These are phyloP conservation scores for Quercus ilex DNA, from an alignment of 306 rosid genomes.

Conservation along the genomic window DNA sequence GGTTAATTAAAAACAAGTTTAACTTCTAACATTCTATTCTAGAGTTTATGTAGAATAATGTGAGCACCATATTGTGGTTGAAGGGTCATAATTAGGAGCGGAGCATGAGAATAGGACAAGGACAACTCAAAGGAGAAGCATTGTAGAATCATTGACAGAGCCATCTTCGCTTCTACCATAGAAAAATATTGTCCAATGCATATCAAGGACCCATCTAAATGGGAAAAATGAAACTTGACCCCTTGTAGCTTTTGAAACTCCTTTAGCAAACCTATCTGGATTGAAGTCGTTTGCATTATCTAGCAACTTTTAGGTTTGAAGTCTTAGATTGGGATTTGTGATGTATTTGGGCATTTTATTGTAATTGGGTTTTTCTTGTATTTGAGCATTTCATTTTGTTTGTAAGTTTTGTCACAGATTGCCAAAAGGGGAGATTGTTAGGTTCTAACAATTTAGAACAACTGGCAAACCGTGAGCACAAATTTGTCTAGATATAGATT, in stretches of 20 bases:
- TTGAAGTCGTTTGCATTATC: slow-evolving; percentile 35
- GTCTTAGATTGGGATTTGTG: too few relatives aligned
- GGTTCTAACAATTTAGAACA: too few relatives aligned
- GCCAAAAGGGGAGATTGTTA: too few relatives aligned
- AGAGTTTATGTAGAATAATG: slow-evolving; percentile 18
- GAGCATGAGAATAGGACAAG: slow-evolving; percentile 44
- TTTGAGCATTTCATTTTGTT: too few relatives aligned
- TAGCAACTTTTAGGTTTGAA: too few relatives aligned
- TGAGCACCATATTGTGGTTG: slow-evolving; percentile 46
- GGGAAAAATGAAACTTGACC: slow-evolving; percentile 27
- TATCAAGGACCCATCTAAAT: slow-evolving; percentile 38
- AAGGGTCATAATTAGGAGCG: not conserved
- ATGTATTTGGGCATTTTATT: too few relatives aligned
- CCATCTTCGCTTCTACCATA: slow-evolving; percentile 38
- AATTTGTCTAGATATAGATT: too few relatives aligned
- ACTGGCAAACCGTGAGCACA: too few relatives aligned
- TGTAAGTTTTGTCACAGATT: too few relatives aligned
- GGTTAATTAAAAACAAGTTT: too few relatives aligned
- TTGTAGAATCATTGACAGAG: slow-evolving; percentile 28
- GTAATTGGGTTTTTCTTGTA: too few relatives aligned
- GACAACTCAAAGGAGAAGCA: slow-evolving; percentile 39
- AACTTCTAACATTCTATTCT: not conserved
- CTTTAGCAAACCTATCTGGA: slow-evolving; percentile 32
- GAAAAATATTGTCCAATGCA: slow-evolving; percentile 49
- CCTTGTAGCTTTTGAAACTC: slow-evolving; percentile 30